These are phyloP conservation scores for Trichoderma polysporum DNA, from an alignment of 2,329 filamentous ascomycete genomes.

Conservation along the genomic window DNA sequence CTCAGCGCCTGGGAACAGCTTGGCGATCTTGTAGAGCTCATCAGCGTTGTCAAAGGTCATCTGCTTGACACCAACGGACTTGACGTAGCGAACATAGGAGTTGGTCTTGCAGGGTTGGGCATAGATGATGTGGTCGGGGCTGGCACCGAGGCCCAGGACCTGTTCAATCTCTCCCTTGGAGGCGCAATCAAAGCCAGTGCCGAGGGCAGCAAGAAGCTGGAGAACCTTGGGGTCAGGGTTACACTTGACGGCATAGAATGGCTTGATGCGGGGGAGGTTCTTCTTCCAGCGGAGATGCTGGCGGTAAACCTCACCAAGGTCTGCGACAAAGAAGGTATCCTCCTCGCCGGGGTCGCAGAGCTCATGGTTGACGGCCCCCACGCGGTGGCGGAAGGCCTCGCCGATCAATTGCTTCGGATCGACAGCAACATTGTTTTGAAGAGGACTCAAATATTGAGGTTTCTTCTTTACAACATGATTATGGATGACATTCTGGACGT, in stretches of 20 bases:
- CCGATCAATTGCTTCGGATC: slow-evolving; percentile 79
- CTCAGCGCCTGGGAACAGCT: slow-evolving; percentile 84
- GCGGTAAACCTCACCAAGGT: slow-evolving; percentile 97
- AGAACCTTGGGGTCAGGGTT: slow-evolving; percentile 92
- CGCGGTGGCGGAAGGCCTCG: slow-evolving; percentile 80
- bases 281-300: slow-evolving; percentile 98
- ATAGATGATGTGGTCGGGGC: slow-evolving; percentile 92
- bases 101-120: slow-evolving; percentile 99
- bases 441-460: slow-evolving; percentile 39
- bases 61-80: slow-evolving; percentile 81
- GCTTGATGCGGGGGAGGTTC: slow-evolving; percentile 87
- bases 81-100: slow-evolving; percentile 91
- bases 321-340: slow-evolving; percentile 97
- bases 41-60: slow-evolving; percentile 99
- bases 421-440: slow-evolving; percentile 42
- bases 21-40: slow-evolving; percentile 96
- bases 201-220: slow-evolving; percentile 80
- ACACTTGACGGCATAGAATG: slow-evolving; percentile 98
- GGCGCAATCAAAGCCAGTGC: slow-evolving; percentile 96
- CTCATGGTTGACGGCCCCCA: slow-evolving; percentile 81
- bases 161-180: slow-evolving; percentile 97
- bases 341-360: slow-evolving; percentile 89
- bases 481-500: slow-evolving; percentile 51
- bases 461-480: slow-evolving; percentile 50
- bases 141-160: slow-evolving; percentile 77